Conservation (phyloP, 345 rosid genomes). For the Psidium guajava region DNA sequence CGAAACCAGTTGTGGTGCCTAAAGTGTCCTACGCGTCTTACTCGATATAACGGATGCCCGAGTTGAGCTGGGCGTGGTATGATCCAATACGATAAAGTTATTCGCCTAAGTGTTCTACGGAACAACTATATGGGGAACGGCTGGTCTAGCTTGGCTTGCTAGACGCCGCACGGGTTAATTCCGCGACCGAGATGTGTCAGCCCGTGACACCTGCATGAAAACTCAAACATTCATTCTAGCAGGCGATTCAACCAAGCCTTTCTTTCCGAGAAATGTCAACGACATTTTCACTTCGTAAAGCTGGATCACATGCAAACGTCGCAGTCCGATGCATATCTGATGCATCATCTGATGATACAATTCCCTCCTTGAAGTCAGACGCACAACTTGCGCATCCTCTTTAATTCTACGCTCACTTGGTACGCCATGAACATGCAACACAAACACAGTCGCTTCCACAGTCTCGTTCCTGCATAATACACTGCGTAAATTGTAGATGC, state of each 20-base stretch:
- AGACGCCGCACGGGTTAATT: no score
- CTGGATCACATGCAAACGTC: not conserved
- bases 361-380: not conserved
- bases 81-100: no score
- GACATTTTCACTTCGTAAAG: not conserved
- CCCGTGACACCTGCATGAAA: no score
- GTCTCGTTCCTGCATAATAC: not conserved
- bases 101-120: no score
- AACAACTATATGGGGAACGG: no score
- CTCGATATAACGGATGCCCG: no score
- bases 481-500: not conserved
- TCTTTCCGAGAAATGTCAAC: not conserved
- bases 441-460: not conserved
- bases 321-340: not conserved
- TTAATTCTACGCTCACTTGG: not conserved
- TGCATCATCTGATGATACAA: not conserved
- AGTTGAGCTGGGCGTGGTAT: no score
- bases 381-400: not conserved
- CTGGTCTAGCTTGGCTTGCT: no score
- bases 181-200: no score
- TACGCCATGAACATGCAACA: not conserved
- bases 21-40: no score
- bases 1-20: no score
- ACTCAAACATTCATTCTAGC: not conserved
- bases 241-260: not conserved